Conservation (phyloP, 1,284 basidiomycete genomes). For the Ustilago trichophora region DNA sequence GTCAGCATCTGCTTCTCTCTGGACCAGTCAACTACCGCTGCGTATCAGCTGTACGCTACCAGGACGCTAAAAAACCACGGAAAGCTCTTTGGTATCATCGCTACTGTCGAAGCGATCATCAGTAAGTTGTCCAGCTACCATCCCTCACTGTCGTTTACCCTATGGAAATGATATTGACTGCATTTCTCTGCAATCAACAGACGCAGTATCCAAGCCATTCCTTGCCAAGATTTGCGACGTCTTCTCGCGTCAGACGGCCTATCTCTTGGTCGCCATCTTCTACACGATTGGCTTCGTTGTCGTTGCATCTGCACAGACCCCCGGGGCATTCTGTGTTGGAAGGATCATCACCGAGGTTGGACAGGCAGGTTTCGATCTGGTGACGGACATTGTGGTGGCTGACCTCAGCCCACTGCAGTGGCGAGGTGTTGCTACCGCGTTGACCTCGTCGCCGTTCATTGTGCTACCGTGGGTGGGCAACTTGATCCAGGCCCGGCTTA, state of each 20-base stretch:
- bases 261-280: constrained; percentile 40
- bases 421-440: constrained; percentile 31
- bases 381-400: constrained; percentile 58
- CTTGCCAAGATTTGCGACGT: constrained; percentile 57
- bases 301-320: constrained; percentile 32
- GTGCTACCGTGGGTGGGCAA: constrained; percentile 13
- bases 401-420: constrained; percentile 44
- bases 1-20: constrained; percentile 20
- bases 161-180: no score
- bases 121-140: no score
- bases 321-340: constrained; percentile 21
- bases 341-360: constrained; percentile 36
- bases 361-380: constrained; percentile 37
- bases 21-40: constrained; percentile 16
- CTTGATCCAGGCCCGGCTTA: constrained; percentile 16
- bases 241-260: constrained; percentile 54
- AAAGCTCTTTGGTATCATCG: no score
- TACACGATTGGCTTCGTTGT: constrained; percentile 56
- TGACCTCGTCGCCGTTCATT: constrained; percentile 28
- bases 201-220: constrained; percentile 55
- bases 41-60: constrained; percentile 39
- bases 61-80: constrained; percentile 34
- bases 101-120: no score
- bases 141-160: no score
- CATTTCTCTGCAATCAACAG: no score